Evolutionary conservation across 2,329 filamentous ascomycete genomes (phyloP).

Genomic region (Penicillium sp.): DNA sequence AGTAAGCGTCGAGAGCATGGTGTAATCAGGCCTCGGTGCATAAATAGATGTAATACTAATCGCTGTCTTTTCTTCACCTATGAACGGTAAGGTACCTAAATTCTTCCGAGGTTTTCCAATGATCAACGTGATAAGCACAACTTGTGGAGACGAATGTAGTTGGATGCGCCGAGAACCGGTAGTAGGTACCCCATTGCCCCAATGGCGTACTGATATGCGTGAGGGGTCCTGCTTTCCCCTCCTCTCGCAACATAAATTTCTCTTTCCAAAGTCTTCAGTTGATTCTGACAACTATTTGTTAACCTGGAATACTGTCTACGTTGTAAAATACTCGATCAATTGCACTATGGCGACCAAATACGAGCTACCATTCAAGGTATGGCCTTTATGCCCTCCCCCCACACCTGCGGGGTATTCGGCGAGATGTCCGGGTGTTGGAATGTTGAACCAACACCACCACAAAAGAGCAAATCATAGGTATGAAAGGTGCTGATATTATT

Average conservation of each 20-base stretch:
- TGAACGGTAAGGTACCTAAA: too few relatives aligned
- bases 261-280: neutral
- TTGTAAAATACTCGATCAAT: neutral
- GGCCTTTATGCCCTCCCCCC: neutral
- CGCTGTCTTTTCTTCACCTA: neutral
- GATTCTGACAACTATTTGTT: too few relatives aligned
- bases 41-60: neutral
- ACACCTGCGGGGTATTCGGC: constrained; percentile 9
- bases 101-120: too few relatives aligned
- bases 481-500: constrained; percentile 3
- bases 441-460: neutral
- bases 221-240: constrained; percentile 1
- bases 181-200: too few relatives aligned
- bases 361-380: constrained; percentile 39
- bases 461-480: neutral
- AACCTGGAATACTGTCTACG: neutral
- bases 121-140: too few relatives aligned
- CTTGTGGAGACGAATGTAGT: neutral
- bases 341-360: constrained; percentile 34
- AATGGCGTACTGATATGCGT: neutral
- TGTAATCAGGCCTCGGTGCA: constrained; percentile 6
- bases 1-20: constrained; percentile 19
- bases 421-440: constrained; percentile 17
- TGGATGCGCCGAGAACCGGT: neutral
- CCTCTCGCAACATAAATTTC: neutral